Conservation (phyloP, 352 stramenopile species). For the Phytopythium ostracodes region DNA sequence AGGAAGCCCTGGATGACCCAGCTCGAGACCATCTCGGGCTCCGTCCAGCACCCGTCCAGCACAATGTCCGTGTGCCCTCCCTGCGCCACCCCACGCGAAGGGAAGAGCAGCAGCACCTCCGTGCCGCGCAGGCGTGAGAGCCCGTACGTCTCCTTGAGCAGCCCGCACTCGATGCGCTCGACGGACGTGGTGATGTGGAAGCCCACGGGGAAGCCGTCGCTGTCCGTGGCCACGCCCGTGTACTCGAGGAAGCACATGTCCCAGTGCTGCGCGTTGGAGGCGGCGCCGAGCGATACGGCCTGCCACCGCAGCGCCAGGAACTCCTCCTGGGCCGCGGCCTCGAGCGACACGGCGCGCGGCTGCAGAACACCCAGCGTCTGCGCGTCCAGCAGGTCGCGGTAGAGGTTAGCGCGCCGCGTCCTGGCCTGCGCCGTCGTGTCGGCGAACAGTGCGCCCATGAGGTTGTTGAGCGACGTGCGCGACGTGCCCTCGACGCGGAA, state of each 20-base stretch:
- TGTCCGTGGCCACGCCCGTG: constrained; percentile 56
- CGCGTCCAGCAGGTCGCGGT: constrained; percentile 51
- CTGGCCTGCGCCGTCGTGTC: constrained; percentile 39
- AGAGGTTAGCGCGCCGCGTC: constrained; percentile 45
- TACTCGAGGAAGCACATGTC: constrained; percentile 77
- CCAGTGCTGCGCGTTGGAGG: constrained; percentile 40
- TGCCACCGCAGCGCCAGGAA: constrained; percentile 74
- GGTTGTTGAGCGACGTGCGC: constrained; percentile 40
- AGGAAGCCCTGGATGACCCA: constrained; percentile 44
- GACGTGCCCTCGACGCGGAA: constrained; percentile 59
- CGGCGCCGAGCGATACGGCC: constrained; percentile 49
- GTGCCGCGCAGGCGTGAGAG: constrained; percentile 43
- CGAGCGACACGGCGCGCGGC: constrained; percentile 22
- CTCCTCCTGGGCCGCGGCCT: constrained; percentile 39
- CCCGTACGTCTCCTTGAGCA: constrained; percentile 61
- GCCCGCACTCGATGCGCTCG: constrained; percentile 49
- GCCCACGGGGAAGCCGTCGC: constrained; percentile 43
- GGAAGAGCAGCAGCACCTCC: constrained; percentile 46
- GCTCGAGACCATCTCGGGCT: constrained; percentile 30
- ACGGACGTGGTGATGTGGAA: constrained; percentile 63
- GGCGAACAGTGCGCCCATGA: constrained; percentile 64
- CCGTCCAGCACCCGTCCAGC: constrained; percentile 38
- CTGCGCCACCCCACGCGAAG: constrained; percentile 21
- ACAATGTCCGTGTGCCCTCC: constrained; percentile 48
- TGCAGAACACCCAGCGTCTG: constrained; percentile 58